Evolutionary conservation across 1,284 basidiomycete genomes (phyloP).

Genomic region (Phenoliferia sp.): DNA sequence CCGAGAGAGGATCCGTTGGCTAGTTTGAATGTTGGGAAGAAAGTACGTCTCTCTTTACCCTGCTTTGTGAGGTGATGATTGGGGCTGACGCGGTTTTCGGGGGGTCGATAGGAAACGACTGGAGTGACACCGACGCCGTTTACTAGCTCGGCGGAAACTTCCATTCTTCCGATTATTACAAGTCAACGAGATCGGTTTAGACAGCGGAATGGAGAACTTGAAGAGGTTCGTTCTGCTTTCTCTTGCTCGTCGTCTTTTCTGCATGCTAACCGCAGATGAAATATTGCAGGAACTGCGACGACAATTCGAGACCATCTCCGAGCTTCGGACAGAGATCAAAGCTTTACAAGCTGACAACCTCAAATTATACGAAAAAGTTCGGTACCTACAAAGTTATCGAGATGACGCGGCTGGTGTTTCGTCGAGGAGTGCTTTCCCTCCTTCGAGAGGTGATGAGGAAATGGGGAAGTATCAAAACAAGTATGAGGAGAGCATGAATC

Average conservation of each 20-base stretch:
- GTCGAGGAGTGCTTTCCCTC: conserved; percentile 15
- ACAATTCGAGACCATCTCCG: conserved; percentile 88
- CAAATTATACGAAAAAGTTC: conserved; percentile 92
- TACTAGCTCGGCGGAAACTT: conserved; percentile 59
- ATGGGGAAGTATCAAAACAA: conserved; percentile 82
- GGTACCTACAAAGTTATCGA: conserved; percentile 91
- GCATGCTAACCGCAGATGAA: neutral
- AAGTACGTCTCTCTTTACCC: conserved; percentile 40
- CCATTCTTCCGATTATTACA: conserved; percentile 92
- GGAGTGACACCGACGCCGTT: neutral
- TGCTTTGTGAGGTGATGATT: neutral
- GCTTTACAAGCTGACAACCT: conserved; percentile 84
- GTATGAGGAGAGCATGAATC: conserved; percentile 96
- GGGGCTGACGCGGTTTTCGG: neutral
- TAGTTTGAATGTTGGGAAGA: conserved; percentile 65
- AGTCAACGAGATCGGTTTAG: conserved; percentile 93
- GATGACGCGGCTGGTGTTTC: conserved; percentile 45
- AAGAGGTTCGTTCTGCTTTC: conserved; percentile 59
- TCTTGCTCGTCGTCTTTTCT: neutral
- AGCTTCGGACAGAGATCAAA: conserved; percentile 81
- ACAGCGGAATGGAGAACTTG: conserved; percentile 89
- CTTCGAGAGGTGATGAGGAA: conserved; percentile 54
- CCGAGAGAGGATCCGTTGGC: conserved; percentile 55
- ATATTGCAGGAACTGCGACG: conserved; percentile 72
- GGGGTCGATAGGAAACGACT: neutral